phyloP scores from a whole-genome alignment of 2,329 filamentous ascomycete species.

The Colletotrichum orchidophilum region DNA sequence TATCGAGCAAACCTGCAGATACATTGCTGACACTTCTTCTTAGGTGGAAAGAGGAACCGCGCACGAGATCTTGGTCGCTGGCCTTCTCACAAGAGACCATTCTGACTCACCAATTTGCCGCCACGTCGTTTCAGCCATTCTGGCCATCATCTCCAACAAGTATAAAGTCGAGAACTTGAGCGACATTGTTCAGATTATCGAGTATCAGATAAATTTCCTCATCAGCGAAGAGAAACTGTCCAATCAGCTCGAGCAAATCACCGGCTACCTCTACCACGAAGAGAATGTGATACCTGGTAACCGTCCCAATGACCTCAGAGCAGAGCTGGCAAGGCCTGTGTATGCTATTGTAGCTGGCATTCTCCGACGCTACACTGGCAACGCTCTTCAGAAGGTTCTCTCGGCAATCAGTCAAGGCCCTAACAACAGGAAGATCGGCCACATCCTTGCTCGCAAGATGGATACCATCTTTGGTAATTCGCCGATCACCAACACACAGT shows the following conservation, averaged over 20 bases:
- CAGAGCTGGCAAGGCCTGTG: constrained; percentile 34
- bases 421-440: constrained; percentile 44
- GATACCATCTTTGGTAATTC: constrained; percentile 54
- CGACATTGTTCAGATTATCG: constrained; percentile 32
- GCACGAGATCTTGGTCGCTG: constrained; percentile 40
- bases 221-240: constrained; percentile 28
- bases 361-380: constrained; percentile 49
- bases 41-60: constrained; percentile 49
- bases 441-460: constrained; percentile 52
- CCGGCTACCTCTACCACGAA: constrained; percentile 22
- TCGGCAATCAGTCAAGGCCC: constrained; percentile 38
- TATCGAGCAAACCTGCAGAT: neutral
- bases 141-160: constrained; percentile 56
- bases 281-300: constrained; percentile 12
- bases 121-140: constrained; percentile 44
- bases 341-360: constrained; percentile 50
- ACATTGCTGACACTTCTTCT: constrained; percentile 23
- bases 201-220: constrained; percentile 36
- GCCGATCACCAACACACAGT: constrained; percentile 48
- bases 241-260: constrained; percentile 5
- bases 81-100: constrained; percentile 29
- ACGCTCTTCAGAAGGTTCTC: constrained; percentile 48
- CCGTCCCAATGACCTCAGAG: neutral
- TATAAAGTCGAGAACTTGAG: constrained; percentile 47
- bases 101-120: constrained; percentile 37